Conservation (phyloP, 352 stramenopile species). For the Blastocystis sp. region DNA sequence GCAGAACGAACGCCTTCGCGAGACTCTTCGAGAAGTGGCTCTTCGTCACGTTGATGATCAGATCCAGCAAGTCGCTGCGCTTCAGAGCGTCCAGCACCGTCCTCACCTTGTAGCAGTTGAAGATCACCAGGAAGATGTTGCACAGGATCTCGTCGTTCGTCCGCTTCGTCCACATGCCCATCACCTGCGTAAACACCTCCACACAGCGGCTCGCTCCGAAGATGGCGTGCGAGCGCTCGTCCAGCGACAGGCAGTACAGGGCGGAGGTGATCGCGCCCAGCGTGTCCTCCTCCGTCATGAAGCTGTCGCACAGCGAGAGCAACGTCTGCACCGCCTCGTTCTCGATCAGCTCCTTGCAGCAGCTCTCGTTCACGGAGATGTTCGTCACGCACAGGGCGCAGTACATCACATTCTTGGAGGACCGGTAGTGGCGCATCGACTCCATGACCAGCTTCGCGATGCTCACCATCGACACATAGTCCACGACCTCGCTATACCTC, state of each 20-base stretch:
- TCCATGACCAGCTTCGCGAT: conserved; percentile 13
- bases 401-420: background rate
- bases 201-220: conserved; percentile 13
- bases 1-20: conserved; percentile 37
- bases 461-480: conserved; percentile 47
- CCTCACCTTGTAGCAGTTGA: conserved; percentile 7
- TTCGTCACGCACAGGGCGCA: conserved; percentile 25
- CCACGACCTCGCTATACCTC: conserved; percentile 34
- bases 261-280: background rate
- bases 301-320: background rate
- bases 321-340: conserved; percentile 13
- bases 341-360: background rate
- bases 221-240: background rate
- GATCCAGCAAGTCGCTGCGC: background rate
- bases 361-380: conserved; percentile 13
- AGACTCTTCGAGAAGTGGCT: conserved; percentile 13
- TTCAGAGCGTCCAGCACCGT: background rate
- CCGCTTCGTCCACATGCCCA: background rate
- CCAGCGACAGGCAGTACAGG: conserved; percentile 3
- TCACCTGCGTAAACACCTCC: background rate
- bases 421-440: background rate
- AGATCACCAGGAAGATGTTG: conserved; percentile 19
- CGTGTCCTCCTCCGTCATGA: conserved; percentile 35
- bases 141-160: conserved; percentile 43
- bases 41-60: conserved; percentile 16